These are phyloP conservation scores for Bothriochloa decipiens DNA, from an alignment of 176 grass and related monocot species.

Conservation along the genomic window DNA sequence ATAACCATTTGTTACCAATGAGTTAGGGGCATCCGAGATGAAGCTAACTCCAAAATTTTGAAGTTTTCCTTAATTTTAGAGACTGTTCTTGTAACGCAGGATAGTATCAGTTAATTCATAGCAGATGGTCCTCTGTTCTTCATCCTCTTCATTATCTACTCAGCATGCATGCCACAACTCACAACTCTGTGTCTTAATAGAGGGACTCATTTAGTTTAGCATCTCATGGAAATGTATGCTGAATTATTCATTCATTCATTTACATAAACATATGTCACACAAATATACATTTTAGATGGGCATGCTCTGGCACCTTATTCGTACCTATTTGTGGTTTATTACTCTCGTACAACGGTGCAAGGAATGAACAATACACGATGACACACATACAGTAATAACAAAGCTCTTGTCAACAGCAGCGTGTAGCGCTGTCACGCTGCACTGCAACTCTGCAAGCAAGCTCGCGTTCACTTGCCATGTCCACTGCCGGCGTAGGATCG, in stretches of 20 bases:
- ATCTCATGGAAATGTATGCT: neutral
- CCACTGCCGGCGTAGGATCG: constrained; percentile 49
- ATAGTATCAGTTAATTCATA: no score
- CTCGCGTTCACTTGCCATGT: constrained; percentile 45
- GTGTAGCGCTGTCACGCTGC: neutral
- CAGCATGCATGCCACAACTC: neutral
- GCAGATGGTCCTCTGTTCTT: neutral
- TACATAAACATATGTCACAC: neutral
- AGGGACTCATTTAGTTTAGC: neutral
- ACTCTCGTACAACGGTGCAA: neutral
- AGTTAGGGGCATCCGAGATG: no score
- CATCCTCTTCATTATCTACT: neutral
- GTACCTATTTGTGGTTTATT: no score
- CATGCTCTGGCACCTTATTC: neutral
- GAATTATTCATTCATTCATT: neutral
- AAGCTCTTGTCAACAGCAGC: neutral
- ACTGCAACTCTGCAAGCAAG: neutral
- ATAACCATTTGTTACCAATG: no score
- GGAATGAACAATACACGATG: neutral
- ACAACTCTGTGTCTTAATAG: neutral
- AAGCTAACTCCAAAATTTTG: no score
- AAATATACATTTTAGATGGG: neutral
- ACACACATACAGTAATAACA: neutral
- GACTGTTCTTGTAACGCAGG: neutral
- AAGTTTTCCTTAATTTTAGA: neutral